Evolutionary conservation across 106 monocot species (phyloP).

Genomic region (Gastrodia elata): DNA sequence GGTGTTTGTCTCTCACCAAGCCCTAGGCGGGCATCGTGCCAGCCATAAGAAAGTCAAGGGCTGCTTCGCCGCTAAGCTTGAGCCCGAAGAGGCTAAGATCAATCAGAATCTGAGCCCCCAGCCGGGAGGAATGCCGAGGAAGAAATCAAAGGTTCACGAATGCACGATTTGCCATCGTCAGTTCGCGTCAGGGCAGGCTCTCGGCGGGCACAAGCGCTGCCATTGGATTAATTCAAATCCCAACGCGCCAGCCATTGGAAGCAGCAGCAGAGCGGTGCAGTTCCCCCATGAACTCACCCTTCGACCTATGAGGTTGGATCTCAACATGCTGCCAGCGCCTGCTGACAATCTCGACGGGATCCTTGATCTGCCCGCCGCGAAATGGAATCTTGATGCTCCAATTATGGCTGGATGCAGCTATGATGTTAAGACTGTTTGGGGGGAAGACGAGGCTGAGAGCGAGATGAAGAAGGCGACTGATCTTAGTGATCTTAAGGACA

Average conservation of each 20-base stretch:
- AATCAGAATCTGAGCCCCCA: not conserved
- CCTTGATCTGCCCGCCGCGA: slow-evolving; percentile 22
- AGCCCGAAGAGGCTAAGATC: not conserved
- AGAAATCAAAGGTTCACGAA: slow-evolving; percentile 62
- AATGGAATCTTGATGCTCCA: slow-evolving; percentile 4
- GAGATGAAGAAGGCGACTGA: slow-evolving; percentile 36
- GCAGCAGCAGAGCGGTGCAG: no score
- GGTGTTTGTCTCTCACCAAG: slow-evolving; percentile 59
- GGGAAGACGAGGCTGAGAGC: slow-evolving; percentile 45
- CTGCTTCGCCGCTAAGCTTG: slow-evolving; percentile 48
- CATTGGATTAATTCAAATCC: slow-evolving; percentile 43
- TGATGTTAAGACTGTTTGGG: no score
- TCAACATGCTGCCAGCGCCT: slow-evolving; percentile 44
- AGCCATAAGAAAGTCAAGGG: slow-evolving; percentile 80
- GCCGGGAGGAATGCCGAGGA: slow-evolving; percentile 14
- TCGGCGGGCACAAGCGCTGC: slow-evolving; percentile 59
- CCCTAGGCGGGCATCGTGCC: slow-evolving; percentile 67
- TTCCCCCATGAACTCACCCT: not conserved
- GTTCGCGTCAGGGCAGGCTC: slow-evolving; percentile 68
- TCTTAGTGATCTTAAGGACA: slow-evolving; percentile 64
- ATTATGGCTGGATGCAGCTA: no score
- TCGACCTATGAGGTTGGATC: slow-evolving; percentile 11
- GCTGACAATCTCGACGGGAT: not conserved
- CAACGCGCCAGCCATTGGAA: no score
- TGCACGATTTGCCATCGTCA: slow-evolving; percentile 60